Evolutionary conservation across 2,329 filamentous ascomycete species (phyloP).

Genomic region (Amauroascus verrucosus): DNA sequence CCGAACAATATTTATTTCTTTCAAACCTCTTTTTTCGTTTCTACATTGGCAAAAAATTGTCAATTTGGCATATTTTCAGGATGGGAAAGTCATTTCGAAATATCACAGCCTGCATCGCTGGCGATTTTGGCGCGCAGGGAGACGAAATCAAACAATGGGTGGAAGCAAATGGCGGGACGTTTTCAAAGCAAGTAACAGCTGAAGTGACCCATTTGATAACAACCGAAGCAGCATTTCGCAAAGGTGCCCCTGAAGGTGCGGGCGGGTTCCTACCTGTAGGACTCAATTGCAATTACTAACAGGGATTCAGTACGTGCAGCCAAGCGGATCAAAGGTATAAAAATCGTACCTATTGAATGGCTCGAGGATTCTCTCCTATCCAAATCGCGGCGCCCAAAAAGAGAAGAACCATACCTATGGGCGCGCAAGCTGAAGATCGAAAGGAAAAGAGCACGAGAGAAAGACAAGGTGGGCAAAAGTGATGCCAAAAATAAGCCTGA

Average conservation of each 20-base stretch:
- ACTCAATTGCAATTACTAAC: not conserved
- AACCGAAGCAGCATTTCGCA: constrained; percentile 51
- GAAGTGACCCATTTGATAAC: constrained; percentile 64
- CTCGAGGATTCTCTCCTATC: constrained; percentile 36
- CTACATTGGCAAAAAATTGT: not conserved
- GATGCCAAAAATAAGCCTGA: not conserved
- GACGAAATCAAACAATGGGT: constrained; percentile 59
- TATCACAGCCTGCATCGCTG: constrained; percentile 48
- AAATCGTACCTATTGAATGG: constrained; percentile 42
- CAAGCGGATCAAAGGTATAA: constrained; percentile 27
- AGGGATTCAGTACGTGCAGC: constrained; percentile 33
- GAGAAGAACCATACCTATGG: constrained; percentile 27
- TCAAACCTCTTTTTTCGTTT: too few species aligned
- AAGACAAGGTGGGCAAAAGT: constrained; percentile 18
- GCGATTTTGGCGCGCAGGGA: constrained; percentile 45
- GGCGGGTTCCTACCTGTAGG: not conserved
- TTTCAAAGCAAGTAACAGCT: constrained; percentile 42
- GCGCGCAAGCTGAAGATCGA: constrained; percentile 22
- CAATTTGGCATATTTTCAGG: not conserved
- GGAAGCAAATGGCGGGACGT: constrained; percentile 49
- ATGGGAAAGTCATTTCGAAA: constrained; percentile 42
- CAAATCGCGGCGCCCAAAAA: constrained; percentile 27
- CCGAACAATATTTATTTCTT: too few species aligned
- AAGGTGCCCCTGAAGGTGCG: constrained; percentile 35
- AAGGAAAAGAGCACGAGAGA: constrained; percentile 32